These are phyloP conservation scores for Inosperma sp. DNA, from an alignment of 768 basidiomycete genomes.

Conservation along the genomic window DNA sequence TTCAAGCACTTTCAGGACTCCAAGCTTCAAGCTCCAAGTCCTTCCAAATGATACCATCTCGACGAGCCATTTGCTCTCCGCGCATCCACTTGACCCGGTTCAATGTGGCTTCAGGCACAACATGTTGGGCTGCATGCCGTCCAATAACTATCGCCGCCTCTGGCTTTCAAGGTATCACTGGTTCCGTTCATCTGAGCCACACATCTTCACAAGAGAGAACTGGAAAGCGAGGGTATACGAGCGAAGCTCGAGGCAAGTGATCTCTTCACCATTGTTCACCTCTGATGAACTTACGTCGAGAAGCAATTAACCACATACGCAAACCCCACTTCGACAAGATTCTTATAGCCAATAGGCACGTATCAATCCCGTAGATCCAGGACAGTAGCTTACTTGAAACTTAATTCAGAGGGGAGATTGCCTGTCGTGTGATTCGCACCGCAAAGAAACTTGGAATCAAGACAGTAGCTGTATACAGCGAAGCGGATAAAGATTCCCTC, in stretches of 20 bases:
- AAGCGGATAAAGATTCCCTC: slow-evolving; percentile 74
- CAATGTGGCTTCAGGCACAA: no score
- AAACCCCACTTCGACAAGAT: slow-evolving; percentile 82
- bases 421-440: slow-evolving; percentile 90
- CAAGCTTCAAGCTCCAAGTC: no score
- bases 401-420: slow-evolving; percentile 79
- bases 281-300: neutral
- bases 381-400: neutral
- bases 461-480: slow-evolving; percentile 90
- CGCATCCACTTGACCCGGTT: no score
- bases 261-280: neutral
- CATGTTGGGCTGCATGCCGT: slow-evolving; percentile 14
- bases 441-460: slow-evolving; percentile 83
- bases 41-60: no score
- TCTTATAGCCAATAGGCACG: slow-evolving; percentile 81
- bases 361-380: neutral
- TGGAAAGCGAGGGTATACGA: slow-evolving; percentile 22
- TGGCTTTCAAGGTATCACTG: neutral
- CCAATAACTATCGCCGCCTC: slow-evolving; percentile 11
- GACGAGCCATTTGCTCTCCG: no score
- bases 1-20: no score
- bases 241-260: slow-evolving; percentile 28
- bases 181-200: neutral
- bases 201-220: no score
- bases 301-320: neutral